Conservation (phyloP, 106 monocot genomes). For the Hemerocallis citrina region DNA sequence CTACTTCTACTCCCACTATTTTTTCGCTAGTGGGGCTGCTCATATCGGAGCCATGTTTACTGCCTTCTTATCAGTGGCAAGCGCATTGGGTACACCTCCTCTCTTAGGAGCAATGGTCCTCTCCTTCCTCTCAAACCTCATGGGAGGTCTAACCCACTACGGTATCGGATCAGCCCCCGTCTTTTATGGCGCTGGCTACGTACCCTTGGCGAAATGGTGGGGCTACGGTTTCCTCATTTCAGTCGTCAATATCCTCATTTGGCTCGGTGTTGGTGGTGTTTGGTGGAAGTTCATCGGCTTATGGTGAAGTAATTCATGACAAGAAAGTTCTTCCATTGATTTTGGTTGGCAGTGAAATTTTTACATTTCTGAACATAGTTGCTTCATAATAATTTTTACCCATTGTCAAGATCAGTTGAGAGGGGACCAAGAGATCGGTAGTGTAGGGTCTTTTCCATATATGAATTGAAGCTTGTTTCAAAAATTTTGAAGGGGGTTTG, state of each 20-base stretch:
- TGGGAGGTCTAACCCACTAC: conserved; percentile 97
- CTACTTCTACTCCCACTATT: conserved; percentile 99
- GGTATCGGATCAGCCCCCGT: conserved; percentile 97
- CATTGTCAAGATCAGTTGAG: background rate
- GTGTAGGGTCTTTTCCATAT: background rate
- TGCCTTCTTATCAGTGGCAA: conserved; percentile 88
- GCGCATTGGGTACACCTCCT: conserved; percentile 87
- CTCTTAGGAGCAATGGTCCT: conserved; percentile 88
- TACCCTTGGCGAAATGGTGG: conserved; percentile 84
- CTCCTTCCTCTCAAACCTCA: conserved; percentile 87
- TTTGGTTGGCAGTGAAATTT: conserved; percentile 3
- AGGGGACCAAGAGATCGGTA: too few relatives aligned
- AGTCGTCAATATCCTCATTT: conserved; percentile 88
- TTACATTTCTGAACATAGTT: too few relatives aligned
- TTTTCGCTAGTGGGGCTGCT: conserved; percentile 98
- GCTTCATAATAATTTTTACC: too few relatives aligned
- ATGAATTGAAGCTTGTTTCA: background rate
- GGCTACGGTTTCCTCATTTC: conserved; percentile 92
- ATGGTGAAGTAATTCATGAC: conserved; percentile 40
- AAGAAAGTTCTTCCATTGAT: background rate
- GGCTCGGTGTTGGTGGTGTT: conserved; percentile 87
- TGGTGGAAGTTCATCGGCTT: conserved; percentile 98
- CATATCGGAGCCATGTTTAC: conserved; percentile 99
- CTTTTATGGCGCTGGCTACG: conserved; percentile 93
- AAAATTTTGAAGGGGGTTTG: background rate